Base-by-base conservation (phyloP, 1,284 basidiomycete genomes). In the Ustilago vetiveriae region DNA sequence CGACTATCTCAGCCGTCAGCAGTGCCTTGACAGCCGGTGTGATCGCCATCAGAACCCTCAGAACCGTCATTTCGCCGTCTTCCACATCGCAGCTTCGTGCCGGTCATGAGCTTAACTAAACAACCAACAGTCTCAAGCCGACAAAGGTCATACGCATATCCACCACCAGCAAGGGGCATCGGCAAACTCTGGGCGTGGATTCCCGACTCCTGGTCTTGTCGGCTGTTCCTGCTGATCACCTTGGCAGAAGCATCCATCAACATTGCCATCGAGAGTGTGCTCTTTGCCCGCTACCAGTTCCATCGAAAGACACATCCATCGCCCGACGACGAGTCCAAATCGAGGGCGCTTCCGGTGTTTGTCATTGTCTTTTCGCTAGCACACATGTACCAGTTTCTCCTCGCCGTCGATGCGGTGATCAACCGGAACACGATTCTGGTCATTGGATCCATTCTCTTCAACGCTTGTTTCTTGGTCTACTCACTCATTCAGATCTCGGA, bases 371-470 rank as follows among this genome's bases (percentile, higher is more conserved):
- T 78, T 29, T 67, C 68, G 45, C 42, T 78, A 42, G 75, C 75
- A 9, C 74, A 76, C 56, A 24, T 72, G 24, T 78, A 78, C 36
- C 74, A 78, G 23, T 60, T 74, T 42, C 21, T 75, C 14, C 63
- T 78, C 23, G 72, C 69, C n/a, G 48, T 78, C 14, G 75, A 78
- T 43, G 66, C 75, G 6, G 65, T 66, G 24, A 41, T 69, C 50
- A 76, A 76, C 60, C 44, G 74, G n/a, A 78, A 78, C 52, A 66
- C 63, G 6, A 78, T 78, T 43, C 50, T 76, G 6, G 66, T 78
- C 36, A 63, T 75, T 37, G 74, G 75, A 27, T 41, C 74, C 21
- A 54, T 69, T 52, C 53, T 76, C 49, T 76, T 78, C 62, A 78
- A 78, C 27, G 54, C 50, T 6, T 70, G 66, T 44, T 74, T 76